A percentile compares a stretch with the other conserved stretches of the same genome.
phyloP scores from a whole-genome alignment of 2,329 filamentous ascomycete genomes.

The Alternaria arborescens region DNA sequence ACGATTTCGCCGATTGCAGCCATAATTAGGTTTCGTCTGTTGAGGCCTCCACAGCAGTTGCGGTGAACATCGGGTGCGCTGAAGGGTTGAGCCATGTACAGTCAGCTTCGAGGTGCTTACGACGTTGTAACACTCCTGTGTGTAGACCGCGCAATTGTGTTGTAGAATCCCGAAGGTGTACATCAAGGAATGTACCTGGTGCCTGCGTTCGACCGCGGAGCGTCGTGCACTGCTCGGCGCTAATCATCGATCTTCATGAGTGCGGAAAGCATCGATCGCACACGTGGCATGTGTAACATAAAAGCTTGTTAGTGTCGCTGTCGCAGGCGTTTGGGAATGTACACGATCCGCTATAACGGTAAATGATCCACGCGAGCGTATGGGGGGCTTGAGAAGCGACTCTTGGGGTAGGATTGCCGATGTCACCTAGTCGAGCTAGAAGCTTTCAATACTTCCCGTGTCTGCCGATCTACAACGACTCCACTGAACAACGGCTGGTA shows the following conservation, averaged over 20 bases:
- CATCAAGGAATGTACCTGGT: not conserved
- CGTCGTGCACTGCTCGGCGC: not conserved
- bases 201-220: not conserved
- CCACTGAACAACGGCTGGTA: not conserved
- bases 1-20: not conserved
- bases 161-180: not conserved
- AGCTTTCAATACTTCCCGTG: not conserved
- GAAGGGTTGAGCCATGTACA: not conserved
- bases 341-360: not conserved
- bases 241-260: not conserved
- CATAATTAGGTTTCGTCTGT: not conserved
- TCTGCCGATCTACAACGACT: slow-evolving; percentile 4
- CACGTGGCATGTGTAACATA: slow-evolving; percentile 10
- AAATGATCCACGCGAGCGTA: slow-evolving; percentile 3
- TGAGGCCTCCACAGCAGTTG: not conserved
- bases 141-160: not conserved
- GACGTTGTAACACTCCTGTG: not conserved
- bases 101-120: not conserved
- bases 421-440: not conserved
- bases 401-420: slow-evolving; percentile 5
- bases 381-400: not conserved
- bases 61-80: not conserved
- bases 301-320: not conserved
- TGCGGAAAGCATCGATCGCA: not conserved
- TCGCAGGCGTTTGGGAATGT: not conserved